Conservation (phyloP, 495 filamentous ascomycete species). For the Trichoderma orchidacearum region DNA sequence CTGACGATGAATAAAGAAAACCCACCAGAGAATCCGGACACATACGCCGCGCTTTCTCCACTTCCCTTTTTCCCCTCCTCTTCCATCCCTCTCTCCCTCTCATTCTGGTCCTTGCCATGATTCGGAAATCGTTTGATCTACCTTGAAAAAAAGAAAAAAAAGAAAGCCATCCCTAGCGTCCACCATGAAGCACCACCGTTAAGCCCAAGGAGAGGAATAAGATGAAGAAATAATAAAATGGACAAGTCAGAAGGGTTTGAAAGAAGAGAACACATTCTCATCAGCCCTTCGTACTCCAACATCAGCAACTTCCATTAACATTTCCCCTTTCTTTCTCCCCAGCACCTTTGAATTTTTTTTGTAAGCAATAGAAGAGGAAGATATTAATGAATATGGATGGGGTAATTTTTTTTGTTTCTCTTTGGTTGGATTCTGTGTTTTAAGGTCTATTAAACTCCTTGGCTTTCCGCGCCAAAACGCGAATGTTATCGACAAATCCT, state of each 20-base stretch:
- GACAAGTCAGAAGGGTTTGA: too few species aligned
- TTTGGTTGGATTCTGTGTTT: background rate
- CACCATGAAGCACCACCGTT: background rate
- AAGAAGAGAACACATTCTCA: too few species aligned
- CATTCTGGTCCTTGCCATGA: background rate
- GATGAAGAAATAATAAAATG: background rate
- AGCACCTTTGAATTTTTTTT: too few species aligned
- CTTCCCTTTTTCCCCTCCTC: background rate
- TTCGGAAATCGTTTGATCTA: background rate
- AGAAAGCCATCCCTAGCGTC: background rate
- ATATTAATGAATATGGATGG: too few species aligned
- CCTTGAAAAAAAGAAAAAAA: background rate
- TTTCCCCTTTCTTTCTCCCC: too few species aligned
- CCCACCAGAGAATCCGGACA: too few species aligned
- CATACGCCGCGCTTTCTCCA: background rate
- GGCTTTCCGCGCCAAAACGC: constrained; percentile 44
- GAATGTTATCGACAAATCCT: constrained; percentile 75
- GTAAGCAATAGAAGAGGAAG: too few species aligned
- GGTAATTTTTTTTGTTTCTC: too few species aligned
- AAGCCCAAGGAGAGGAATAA: background rate
- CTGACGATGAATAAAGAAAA: too few species aligned
- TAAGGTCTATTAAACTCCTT: constrained; percentile 5
- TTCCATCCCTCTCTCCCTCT: background rate
- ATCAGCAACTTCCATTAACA: too few species aligned
- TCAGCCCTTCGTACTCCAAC: too few species aligned